Conservation (phyloP, 257 asterid species). For the Perilla frutescens region DNA sequence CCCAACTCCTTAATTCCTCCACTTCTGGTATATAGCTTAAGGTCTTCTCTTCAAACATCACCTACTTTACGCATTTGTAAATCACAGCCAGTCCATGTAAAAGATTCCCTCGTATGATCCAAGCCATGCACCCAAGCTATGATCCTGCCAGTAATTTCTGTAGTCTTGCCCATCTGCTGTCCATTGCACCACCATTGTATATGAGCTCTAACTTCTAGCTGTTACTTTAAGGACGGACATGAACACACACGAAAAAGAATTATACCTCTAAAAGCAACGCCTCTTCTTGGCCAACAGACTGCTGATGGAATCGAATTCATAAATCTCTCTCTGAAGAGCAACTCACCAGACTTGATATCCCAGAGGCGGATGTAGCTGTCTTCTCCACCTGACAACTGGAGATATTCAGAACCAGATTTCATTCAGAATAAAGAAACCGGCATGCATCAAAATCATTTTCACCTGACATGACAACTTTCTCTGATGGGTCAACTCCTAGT, state of each 20-base stretch:
- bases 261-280: constrained; percentile 53
- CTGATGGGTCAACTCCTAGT: constrained; percentile 90
- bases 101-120: constrained; percentile 71
- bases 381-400: constrained; percentile 75
- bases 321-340: constrained; percentile 69
- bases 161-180: constrained; percentile 35
- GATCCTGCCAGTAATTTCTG: constrained; percentile 47
- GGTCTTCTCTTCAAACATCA: neutral
- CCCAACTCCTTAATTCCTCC: neutral
- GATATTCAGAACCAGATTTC: constrained; percentile 21
- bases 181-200: constrained; percentile 27
- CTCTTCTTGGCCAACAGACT: constrained; percentile 76
- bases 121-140: constrained; percentile 59
- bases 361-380: constrained; percentile 82
- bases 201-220: constrained; percentile 10
- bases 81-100: constrained; percentile 69
- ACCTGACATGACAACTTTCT: constrained; percentile 83
- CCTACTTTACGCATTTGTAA: neutral
- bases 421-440: constrained; percentile 5
- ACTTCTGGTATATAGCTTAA: neutral
- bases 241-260: neutral
- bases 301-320: constrained; percentile 69
- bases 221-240: neutral
- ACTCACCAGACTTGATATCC: constrained; percentile 81
- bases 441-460: constrained; percentile 26